Conservation (phyloP, 2,329 filamentous ascomycete species). For the Neonectria hederae region DNA sequence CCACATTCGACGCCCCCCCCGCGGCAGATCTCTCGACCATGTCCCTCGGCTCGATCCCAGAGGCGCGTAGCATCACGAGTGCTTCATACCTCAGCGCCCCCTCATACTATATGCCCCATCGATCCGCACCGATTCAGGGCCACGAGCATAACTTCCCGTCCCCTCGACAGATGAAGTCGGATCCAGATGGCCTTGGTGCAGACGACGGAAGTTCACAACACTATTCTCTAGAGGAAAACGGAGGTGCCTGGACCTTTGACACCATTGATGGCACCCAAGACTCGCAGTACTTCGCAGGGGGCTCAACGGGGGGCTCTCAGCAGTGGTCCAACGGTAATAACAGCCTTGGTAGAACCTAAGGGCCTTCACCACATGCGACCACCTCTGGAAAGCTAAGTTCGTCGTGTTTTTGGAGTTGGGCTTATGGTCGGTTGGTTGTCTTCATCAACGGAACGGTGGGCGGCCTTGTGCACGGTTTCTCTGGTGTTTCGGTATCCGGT, state of each 20-base stretch:
- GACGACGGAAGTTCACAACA: constrained; percentile 29
- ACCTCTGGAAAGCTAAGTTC: neutral
- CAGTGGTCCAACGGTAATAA: constrained; percentile 25
- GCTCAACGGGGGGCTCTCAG: constrained; percentile 11
- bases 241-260: constrained; percentile 28
- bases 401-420: constrained; percentile 18
- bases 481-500: constrained; percentile 11
- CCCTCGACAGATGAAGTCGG: constrained; percentile 31
- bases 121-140: constrained; percentile 18
- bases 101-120: constrained; percentile 33
- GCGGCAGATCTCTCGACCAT: constrained; percentile 27
- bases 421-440: constrained; percentile 5
- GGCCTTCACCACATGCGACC: neutral
- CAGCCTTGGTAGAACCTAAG: constrained; percentile 15
- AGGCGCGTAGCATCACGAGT: constrained; percentile 18
- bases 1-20: constrained; percentile 31
- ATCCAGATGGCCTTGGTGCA: constrained; percentile 22
- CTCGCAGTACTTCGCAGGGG: constrained; percentile 24
- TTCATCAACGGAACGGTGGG: constrained; percentile 5
- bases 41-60: constrained; percentile 9
- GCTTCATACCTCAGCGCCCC: constrained; percentile 22
- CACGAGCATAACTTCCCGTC: constrained; percentile 33
- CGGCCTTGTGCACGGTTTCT: constrained; percentile 1
- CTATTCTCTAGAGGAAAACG: constrained; percentile 29
- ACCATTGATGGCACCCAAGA: constrained; percentile 26